Evolutionary conservation across 208 protist genomes (phyloP), one percentile per base, ranked within the genome.

Genomic region (Leishmania aethiopica): DNA sequence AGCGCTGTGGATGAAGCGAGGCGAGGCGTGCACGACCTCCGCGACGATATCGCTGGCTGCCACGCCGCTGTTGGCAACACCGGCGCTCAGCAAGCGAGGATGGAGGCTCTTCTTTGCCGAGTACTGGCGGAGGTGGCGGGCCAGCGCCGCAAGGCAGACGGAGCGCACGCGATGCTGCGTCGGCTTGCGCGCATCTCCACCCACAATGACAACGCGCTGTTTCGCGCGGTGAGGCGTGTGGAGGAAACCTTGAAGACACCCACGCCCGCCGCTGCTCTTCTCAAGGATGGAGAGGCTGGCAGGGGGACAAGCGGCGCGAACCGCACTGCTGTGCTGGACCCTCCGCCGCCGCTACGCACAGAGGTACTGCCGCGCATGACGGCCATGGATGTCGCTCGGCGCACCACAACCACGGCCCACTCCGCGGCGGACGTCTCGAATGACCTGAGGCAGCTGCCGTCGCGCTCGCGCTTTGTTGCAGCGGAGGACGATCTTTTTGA

Each of bases 401-500:
- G 3, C 60, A 62, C 17, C 73, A 45, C 73, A 5, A 40, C 73
- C 47, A 40, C 40, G 1, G 8, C 0, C 47, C 2, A 42, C 42
- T 62, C 51, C 1, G 40, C 57, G 25, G 37, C 57, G 35, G 19
- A 17, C 28, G 25, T 32, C 37, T 49, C 75, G 75, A 32, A 37
- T 8, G 53, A 6, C 40, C 22, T 47, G 10, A 25, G 8, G 75
- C 57, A 25, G 19, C 73, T 35, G n/a, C 53, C 51, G 25, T 28
- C 47, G 6, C 10, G n/a, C 40, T 7, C n/a, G 51, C 22, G 35
- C 8, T 69, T 67, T 53, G 73, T 64, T 7, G 40, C 55, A 22
- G n/a, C 73, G 17, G 78, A 78, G 11, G 73, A 81, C 40, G 55
- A 10, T 19, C 57, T 76, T 1, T 86, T 86, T 32, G 62, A 81